phyloP scores from a whole-genome alignment of 768 basidiomycete species.

The Serendipita sp. region DNA sequence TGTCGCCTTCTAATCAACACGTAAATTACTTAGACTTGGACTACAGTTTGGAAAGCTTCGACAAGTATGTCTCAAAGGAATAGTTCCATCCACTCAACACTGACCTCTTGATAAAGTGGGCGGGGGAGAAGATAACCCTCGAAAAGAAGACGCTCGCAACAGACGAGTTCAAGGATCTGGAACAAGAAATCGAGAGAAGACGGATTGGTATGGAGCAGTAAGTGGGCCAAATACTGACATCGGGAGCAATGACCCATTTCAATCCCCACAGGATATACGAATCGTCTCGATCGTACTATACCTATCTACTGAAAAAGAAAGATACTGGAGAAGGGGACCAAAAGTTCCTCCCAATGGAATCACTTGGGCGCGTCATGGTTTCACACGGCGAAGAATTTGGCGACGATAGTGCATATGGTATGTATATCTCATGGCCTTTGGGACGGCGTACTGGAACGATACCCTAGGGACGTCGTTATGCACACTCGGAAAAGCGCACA shows the following conservation, averaged over 20 bases:
- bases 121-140: constrained; percentile 73
- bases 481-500: constrained; percentile 66
- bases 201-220: constrained; percentile 58
- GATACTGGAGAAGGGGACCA: constrained; percentile 40
- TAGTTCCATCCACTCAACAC: constrained; percentile 16
- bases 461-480: constrained; percentile 50
- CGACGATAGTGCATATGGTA: constrained; percentile 59
- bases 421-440: constrained; percentile 8
- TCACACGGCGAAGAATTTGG: constrained; percentile 67
- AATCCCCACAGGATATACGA: constrained; percentile 37
- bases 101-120: constrained; percentile 39
- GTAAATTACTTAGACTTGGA: neutral
- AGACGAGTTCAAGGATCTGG: constrained; percentile 65
- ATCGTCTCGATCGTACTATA: constrained; percentile 57
- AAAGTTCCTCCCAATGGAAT: constrained; percentile 61
- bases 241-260: neutral
- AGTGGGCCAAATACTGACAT: constrained; percentile 15
- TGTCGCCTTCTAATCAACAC: neutral
- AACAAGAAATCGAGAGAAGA: constrained; percentile 69
- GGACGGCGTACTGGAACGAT: neutral
- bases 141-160: constrained; percentile 64
- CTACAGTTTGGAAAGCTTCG: constrained; percentile 56
- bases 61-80: constrained; percentile 31
- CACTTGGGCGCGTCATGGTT: constrained; percentile 75
- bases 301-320: constrained; percentile 59